Conservation (phyloP, 1,284 basidiomycete species). For the Porodaedalea pini region DNA sequence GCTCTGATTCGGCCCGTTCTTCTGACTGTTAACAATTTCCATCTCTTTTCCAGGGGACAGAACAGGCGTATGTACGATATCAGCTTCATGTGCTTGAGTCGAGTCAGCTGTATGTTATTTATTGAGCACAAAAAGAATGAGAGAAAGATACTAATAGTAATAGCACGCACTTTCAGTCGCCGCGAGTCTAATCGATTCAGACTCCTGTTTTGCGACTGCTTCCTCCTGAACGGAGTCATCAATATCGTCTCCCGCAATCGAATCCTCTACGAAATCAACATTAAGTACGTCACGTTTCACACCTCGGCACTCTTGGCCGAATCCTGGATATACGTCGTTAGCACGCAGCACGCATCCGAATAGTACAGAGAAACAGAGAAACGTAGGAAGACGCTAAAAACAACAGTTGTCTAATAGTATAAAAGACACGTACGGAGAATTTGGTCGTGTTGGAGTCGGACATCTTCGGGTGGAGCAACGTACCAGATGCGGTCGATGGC, state of each 20-base stretch:
- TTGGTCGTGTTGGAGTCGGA: constrained; percentile 3
- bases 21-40: background rate
- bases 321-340: background rate
- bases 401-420: background rate
- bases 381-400: background rate
- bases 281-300: background rate
- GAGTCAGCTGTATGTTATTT: background rate
- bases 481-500: background rate
- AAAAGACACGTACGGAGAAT: constrained; percentile 4
- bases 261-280: no score
- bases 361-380: background rate
- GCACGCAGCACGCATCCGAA: background rate
- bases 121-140: no score
- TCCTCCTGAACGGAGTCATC: background rate
- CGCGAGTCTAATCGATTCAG: background rate
- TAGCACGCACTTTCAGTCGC: background rate
- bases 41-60: background rate
- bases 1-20: background rate
- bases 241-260: background rate
- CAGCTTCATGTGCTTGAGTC: background rate
- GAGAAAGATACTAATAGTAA: background rate
- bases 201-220: background rate
- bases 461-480: background rate
- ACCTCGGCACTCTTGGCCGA: background rate
- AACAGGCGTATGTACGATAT: background rate